These are phyloP conservation scores for Scutellaria barbata DNA, from an alignment of 257 asterid genomes.

Conservation along the genomic window DNA sequence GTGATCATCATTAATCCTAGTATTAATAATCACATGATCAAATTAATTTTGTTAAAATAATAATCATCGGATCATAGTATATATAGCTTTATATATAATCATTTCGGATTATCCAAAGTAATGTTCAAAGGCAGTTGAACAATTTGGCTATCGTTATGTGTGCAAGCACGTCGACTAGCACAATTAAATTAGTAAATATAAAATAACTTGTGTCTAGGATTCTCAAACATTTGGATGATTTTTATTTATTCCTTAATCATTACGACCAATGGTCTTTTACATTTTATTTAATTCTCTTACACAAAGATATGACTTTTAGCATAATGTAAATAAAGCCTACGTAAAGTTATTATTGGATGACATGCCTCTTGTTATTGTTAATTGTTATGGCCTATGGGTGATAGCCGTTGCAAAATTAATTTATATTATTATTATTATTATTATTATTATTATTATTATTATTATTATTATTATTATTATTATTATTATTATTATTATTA, in stretches of 20 bases:
- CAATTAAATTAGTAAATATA: not conserved
- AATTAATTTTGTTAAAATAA: not conserved
- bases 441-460: too few species aligned
- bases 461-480: too few species aligned
- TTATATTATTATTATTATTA: too few species aligned
- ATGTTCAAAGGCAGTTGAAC: constrained; percentile 24
- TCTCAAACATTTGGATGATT: constrained; percentile 19
- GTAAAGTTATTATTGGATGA: too few species aligned
- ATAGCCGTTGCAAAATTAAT: too few species aligned
- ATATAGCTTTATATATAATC: not conserved
- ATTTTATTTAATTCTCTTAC: not conserved
- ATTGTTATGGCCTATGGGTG: too few species aligned
- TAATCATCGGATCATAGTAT: constrained; percentile 21
- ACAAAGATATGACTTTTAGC: constrained; percentile 14
- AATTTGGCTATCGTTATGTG: constrained; percentile 28
- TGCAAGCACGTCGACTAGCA: constrained; percentile 44
- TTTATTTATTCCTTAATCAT: constrained; percentile 31
- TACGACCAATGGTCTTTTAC: constrained; percentile 19
- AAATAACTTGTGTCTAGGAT: constrained; percentile 15
- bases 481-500: too few species aligned
- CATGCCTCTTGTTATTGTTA: too few species aligned
- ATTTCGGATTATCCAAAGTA: constrained; percentile 31
- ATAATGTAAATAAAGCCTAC: constrained; percentile 13
- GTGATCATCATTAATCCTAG: constrained; percentile 28
- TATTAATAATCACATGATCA: constrained; percentile 1